Conservation (phyloP, 1,139 yeast species). For the Barnettozyma hawaiiensis region DNA sequence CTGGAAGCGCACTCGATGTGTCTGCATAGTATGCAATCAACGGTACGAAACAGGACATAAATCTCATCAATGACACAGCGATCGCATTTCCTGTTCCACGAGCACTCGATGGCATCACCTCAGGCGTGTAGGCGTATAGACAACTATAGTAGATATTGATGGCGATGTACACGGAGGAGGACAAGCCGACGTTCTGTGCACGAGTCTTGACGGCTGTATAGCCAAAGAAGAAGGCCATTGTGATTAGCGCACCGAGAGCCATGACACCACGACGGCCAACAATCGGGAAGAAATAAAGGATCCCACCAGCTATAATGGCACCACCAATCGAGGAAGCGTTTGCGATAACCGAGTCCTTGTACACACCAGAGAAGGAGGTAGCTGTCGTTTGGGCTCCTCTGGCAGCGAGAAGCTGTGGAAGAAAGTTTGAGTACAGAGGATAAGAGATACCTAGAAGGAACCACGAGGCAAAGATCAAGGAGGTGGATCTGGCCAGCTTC, state of each 20-base stretch:
- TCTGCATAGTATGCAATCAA: slow-evolving; percentile 43
- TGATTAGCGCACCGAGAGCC: slow-evolving; percentile 43
- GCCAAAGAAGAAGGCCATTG: slow-evolving; percentile 51
- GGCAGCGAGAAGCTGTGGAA: slow-evolving; percentile 42
- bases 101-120: slow-evolving; percentile 50
- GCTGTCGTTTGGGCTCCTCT: slow-evolving; percentile 43
- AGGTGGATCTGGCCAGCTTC: slow-evolving; percentile 37
- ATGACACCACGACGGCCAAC: slow-evolving; percentile 53
- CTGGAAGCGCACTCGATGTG: slow-evolving; percentile 41
- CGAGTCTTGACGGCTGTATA: slow-evolving; percentile 47
- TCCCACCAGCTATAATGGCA: slow-evolving; percentile 48
- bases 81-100: slow-evolving; percentile 54
- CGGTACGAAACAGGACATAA: slow-evolving; percentile 46
- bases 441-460: slow-evolving; percentile 46
- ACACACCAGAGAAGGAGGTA: slow-evolving; percentile 43
- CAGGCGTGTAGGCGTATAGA: slow-evolving; percentile 55
- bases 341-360: slow-evolving; percentile 46
- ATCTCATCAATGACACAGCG: slow-evolving; percentile 42
- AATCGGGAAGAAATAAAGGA: slow-evolving; percentile 37
- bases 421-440: slow-evolving; percentile 45
- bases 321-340: slow-evolving; percentile 49
- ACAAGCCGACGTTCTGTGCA: slow-evolving; percentile 43
- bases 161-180: slow-evolving; percentile 42
- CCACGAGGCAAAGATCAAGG: slow-evolving; percentile 43
- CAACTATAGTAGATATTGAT: slow-evolving; percentile 50